Conservation (phyloP, 768 basidiomycete genomes). For the Auriculariales sp. region DNA sequence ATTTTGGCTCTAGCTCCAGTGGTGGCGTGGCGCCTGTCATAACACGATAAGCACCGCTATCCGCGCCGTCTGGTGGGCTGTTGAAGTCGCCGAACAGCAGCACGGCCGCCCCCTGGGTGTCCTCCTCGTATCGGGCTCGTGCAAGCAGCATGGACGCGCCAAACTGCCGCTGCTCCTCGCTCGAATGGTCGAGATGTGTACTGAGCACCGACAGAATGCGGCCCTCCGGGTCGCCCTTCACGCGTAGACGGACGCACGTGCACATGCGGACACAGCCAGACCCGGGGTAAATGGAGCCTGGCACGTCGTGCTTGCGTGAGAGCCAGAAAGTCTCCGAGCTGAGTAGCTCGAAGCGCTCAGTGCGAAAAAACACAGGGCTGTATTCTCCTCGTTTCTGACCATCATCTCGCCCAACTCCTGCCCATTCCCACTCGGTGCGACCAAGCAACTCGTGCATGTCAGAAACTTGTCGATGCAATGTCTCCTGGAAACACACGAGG, state of each 20-base stretch:
- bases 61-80: conserved; percentile 16
- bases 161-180: conserved; percentile 34
- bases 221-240: conserved; percentile 7
- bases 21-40: conserved; percentile 28
- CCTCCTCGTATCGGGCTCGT: conserved; percentile 35
- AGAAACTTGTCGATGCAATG: conserved; percentile 36
- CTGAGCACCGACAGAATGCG: conserved; percentile 20
- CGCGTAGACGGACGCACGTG: conserved; percentile 26
- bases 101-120: conserved; percentile 24
- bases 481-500: conserved; percentile 35
- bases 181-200: conserved; percentile 40
- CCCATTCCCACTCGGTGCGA: conserved; percentile 36
- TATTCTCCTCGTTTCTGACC: conserved; percentile 42
- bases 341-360: conserved; percentile 24
- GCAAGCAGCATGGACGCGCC: conserved; percentile 37
- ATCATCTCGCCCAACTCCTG: conserved; percentile 49
- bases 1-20: conserved; percentile 26
- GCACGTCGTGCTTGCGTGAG: conserved; percentile 13
- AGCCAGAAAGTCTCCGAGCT: conserved; percentile 40
- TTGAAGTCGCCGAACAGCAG: conserved; percentile 37
- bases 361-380: conserved; percentile 46
- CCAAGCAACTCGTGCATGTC: conserved; percentile 44
- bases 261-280: conserved; percentile 36
- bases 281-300: conserved; percentile 33
- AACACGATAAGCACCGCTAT: conserved; percentile 37